These are phyloP conservation scores for Oryza australiensis DNA, from an alignment of 176 grass and related monocot species.

Conservation along the genomic window DNA sequence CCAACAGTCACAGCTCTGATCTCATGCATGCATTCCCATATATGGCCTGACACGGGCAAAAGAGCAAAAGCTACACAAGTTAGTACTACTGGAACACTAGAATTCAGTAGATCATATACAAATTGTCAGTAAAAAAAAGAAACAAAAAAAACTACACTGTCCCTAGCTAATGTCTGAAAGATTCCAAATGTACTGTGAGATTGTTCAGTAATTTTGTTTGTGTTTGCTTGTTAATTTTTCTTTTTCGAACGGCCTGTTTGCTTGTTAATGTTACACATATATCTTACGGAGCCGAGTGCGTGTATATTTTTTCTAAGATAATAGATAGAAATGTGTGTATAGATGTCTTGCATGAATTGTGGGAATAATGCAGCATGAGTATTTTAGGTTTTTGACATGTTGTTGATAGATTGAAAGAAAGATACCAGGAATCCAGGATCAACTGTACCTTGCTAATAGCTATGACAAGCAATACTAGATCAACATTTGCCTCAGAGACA, in stretches of 20 bases:
- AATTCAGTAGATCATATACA: not conserved
- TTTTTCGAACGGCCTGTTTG: too few species aligned
- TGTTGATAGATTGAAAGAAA: not conserved
- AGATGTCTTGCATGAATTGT: not conserved
- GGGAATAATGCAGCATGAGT: not conserved
- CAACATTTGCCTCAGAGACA: not conserved
- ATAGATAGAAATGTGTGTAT: not conserved
- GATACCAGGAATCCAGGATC: not conserved
- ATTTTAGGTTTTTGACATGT: not conserved
- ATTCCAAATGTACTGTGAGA: constrained; percentile 17
- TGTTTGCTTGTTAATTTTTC: not conserved
- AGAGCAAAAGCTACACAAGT: constrained; percentile 32
- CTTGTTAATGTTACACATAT: not conserved
- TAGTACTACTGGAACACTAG: constrained; percentile 7
- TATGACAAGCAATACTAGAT: not conserved
- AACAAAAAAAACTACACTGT: not conserved
- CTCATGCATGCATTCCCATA: constrained; percentile 42
- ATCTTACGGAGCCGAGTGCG: not conserved
- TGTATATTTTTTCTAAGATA: too few species aligned
- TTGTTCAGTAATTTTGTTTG: constrained; percentile 9
- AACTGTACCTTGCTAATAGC: not conserved
- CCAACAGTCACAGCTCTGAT: constrained; percentile 44
- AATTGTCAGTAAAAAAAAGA: not conserved
- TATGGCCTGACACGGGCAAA: constrained; percentile 45
- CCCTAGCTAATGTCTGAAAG: not conserved